phyloP scores from a whole-genome alignment of 805 yeast species.

The Candida cerambycidarum region DNA sequence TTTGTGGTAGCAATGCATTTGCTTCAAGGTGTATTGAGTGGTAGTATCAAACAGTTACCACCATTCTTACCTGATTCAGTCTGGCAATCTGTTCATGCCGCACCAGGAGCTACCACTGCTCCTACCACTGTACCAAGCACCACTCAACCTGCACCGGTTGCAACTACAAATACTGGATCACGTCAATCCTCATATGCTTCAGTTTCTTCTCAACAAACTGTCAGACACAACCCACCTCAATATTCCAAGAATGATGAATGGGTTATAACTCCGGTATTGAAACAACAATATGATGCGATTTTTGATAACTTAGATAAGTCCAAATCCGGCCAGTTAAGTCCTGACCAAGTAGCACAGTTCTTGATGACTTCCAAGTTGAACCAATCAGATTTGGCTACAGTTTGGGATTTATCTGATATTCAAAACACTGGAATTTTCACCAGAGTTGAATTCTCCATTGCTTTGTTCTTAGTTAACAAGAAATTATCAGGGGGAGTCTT shows the following conservation, averaged over 20 bases:
- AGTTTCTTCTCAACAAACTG: constrained; percentile 34
- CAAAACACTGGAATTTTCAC: constrained; percentile 82
- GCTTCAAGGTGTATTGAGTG: constrained; percentile 76
- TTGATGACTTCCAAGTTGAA: constrained; percentile 83
- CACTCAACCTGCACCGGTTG: not conserved
- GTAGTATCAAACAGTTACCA: constrained; percentile 58
- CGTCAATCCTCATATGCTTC: constrained; percentile 34
- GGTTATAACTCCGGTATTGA: constrained; percentile 67
- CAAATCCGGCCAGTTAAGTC: constrained; percentile 60
- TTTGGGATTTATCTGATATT: constrained; percentile 94
- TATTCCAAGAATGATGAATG: constrained; percentile 47
- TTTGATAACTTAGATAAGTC: constrained; percentile 75
- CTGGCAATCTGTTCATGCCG: constrained; percentile 34
- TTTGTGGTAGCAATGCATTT: constrained; percentile 94
- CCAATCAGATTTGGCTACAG: constrained; percentile 79
- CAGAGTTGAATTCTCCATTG: constrained; percentile 83
- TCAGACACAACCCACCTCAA: constrained; percentile 27
- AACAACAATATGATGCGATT: constrained; percentile 73
- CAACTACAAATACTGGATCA: constrained; percentile 4
- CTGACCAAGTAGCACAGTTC: constrained; percentile 84
- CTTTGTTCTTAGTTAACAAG: constrained; percentile 89
- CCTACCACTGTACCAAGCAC: too few species aligned
- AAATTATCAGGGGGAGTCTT: constrained; percentile 73
- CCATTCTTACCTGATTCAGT: constrained; percentile 40
- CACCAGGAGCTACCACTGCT: not conserved